Evolutionary conservation across 805 yeast species (phyloP).

Genomic region (Yamadazyma scolyti): DNA sequence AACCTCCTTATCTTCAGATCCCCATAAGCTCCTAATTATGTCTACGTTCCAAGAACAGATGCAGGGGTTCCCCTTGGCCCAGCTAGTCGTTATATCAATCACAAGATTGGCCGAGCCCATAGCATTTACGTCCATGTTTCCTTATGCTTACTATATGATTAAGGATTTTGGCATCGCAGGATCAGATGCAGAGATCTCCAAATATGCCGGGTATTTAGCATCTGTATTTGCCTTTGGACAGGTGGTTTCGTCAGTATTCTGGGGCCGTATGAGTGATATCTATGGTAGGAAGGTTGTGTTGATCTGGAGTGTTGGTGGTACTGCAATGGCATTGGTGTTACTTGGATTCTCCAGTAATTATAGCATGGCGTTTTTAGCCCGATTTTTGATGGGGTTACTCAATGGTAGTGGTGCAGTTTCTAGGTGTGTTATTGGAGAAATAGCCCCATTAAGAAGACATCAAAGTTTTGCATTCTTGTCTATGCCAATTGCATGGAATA

Average conservation of each 20-base stretch:
- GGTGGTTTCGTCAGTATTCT: slow-evolving; percentile 51
- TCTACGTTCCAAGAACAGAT: slow-evolving; percentile 49
- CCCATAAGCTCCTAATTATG: no score
- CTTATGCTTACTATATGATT: slow-evolving; percentile 62
- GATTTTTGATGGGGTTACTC: slow-evolving; percentile 22
- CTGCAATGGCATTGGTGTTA: slow-evolving; percentile 18
- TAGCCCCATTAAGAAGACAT: slow-evolving; percentile 12
- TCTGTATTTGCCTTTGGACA: slow-evolving; percentile 60
- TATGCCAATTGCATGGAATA: slow-evolving; percentile 13
- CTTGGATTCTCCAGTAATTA: slow-evolving; percentile 28
- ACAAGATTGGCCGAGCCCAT: slow-evolving; percentile 60
- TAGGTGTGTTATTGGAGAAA: slow-evolving; percentile 12
- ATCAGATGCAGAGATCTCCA: slow-evolving; percentile 49
- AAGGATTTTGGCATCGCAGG: slow-evolving; percentile 50
- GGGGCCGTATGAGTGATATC: slow-evolving; percentile 56
- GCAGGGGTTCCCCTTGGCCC: slow-evolving; percentile 54
- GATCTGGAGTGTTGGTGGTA: slow-evolving; percentile 22
- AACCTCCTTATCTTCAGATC: no score
- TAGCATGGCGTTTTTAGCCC: slow-evolving; percentile 25
- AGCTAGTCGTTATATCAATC: slow-evolving; percentile 32
- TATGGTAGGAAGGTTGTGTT: slow-evolving; percentile 49
- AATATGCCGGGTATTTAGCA: slow-evolving; percentile 59
- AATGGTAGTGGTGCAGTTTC: slow-evolving; percentile 13
- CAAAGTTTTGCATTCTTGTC: slow-evolving; percentile 12
- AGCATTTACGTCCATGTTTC: slow-evolving; percentile 61